Evolutionary conservation across 2,329 filamentous ascomycete species (phyloP).

Genomic region (Aschersonia sp.): DNA sequence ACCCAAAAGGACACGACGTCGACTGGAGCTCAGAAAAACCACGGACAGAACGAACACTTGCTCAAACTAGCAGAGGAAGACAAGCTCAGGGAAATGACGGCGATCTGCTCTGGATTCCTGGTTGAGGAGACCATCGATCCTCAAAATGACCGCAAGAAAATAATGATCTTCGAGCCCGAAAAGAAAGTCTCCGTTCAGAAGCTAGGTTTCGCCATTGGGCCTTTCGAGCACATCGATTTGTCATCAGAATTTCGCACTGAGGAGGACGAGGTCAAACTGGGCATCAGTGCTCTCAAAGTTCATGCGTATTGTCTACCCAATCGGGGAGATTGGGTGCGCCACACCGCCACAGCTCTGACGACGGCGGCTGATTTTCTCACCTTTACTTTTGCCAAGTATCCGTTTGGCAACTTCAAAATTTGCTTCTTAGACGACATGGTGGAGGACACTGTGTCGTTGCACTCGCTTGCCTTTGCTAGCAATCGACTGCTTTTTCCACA

Average conservation of each 20-base stretch:
- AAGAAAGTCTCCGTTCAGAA: slow-evolving; percentile 72
- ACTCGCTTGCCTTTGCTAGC: slow-evolving; percentile 78
- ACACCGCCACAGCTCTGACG: slow-evolving; percentile 75
- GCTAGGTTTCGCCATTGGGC: slow-evolving; percentile 84
- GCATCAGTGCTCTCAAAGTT: slow-evolving; percentile 75
- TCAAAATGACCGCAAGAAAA: slow-evolving; percentile 68
- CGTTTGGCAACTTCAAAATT: slow-evolving; percentile 82
- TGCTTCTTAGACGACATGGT: slow-evolving; percentile 87
- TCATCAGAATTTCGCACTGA: slow-evolving; percentile 74
- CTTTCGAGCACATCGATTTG: slow-evolving; percentile 86
- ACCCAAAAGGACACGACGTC: slow-evolving; percentile 22
- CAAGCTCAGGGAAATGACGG: slow-evolving; percentile 73
- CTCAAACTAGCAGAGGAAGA: slow-evolving; percentile 56
- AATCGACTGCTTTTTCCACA: slow-evolving; percentile 73
- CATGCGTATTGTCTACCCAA: slow-evolving; percentile 85
- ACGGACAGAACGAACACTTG: slow-evolving; percentile 23
- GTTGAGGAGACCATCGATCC: slow-evolving; percentile 71
- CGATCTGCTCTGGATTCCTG: slow-evolving; percentile 81
- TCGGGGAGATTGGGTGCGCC: slow-evolving; percentile 66
- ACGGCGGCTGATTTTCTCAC: slow-evolving; percentile 85
- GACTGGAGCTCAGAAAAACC: slow-evolving; percentile 19
- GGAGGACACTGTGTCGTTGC: slow-evolving; percentile 60
- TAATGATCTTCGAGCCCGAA: slow-evolving; percentile 68
- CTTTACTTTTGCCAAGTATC: slow-evolving; percentile 77
- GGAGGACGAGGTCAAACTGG: slow-evolving; percentile 83